These are phyloP conservation scores for Collybia mongolica DNA, from an alignment of 768 basidiomycete genomes.

Conservation along the genomic window DNA sequence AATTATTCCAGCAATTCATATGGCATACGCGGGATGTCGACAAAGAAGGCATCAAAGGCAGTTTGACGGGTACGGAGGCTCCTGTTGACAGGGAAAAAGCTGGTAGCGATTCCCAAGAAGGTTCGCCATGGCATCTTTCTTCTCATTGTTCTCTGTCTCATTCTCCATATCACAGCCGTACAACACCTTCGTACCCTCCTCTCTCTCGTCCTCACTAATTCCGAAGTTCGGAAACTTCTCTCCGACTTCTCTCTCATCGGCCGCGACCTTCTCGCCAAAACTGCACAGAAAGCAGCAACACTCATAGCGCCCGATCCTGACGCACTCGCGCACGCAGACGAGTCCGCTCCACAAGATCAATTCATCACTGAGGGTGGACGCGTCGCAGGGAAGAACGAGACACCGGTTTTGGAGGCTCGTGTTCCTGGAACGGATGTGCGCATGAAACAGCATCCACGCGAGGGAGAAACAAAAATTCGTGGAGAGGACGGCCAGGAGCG, in stretches of 20 bases:
- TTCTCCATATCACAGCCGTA: slow-evolving; percentile 48
- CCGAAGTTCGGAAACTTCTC: slow-evolving; percentile 87
- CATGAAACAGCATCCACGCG: slow-evolving; percentile 46
- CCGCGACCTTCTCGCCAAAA: slow-evolving; percentile 79
- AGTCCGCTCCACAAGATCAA: slow-evolving; percentile 65
- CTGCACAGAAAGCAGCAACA: slow-evolving; percentile 69
- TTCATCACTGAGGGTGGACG: slow-evolving; percentile 53
- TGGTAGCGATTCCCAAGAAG: slow-evolving; percentile 60
- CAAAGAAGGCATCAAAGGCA: slow-evolving; percentile 6
- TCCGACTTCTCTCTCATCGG: slow-evolving; percentile 76
- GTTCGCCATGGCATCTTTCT: slow-evolving; percentile 31
- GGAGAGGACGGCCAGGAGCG: slow-evolving; percentile 31
- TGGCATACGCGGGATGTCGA: slow-evolving; percentile 71
- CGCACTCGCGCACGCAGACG: slow-evolving; percentile 60
- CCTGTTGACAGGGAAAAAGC: slow-evolving; percentile 57
- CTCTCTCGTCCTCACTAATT: slow-evolving; percentile 87
- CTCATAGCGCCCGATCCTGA: slow-evolving; percentile 66
- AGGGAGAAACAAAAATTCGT: slow-evolving; percentile 35
- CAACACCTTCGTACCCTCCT: slow-evolving; percentile 87
- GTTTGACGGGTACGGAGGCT: slow-evolving; percentile 21
- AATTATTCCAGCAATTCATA: slow-evolving; percentile 89
- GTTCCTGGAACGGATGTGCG: slow-evolving; percentile 29
- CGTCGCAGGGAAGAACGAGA: slow-evolving; percentile 25
- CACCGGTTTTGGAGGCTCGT: slow-evolving; percentile 29
- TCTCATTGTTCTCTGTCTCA: background rate